These are phyloP conservation scores for Yamadazyma phyllophila DNA, from an alignment of 805 yeast species.

Conservation along the genomic window DNA sequence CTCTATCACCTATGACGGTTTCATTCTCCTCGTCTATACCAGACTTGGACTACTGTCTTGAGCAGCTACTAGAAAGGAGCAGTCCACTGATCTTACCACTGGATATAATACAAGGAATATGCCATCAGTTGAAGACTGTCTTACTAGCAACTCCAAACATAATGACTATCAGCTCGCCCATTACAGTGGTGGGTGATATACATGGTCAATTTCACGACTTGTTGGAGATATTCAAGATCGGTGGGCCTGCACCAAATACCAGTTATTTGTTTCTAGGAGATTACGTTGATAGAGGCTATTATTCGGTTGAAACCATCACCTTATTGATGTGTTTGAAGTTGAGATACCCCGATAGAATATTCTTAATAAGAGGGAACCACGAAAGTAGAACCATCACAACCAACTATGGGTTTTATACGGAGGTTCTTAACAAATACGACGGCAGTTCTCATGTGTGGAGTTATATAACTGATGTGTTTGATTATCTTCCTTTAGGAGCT, in stretches of 20 bases:
- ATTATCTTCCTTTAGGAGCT: constrained; percentile 82
- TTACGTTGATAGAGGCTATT: constrained; percentile 94
- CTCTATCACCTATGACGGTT: constrained; percentile 25
- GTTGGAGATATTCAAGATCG: constrained; percentile 87
- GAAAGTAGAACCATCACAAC: constrained; percentile 97
- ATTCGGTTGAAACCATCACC: constrained; percentile 89
- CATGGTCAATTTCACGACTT: constrained; percentile 97
- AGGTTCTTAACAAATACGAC: constrained; percentile 88
- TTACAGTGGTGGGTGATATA: constrained; percentile 95
- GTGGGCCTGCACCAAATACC: constrained; percentile 91
- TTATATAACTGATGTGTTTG: constrained; percentile 88
- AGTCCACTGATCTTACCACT: constrained; percentile 45
- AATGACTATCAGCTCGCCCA: constrained; percentile 78
- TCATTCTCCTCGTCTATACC: constrained; percentile 30
- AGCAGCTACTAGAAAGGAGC: constrained; percentile 38
- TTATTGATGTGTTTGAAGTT: constrained; percentile 78
- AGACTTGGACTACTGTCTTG: constrained; percentile 43
- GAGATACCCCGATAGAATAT: constrained; percentile 82
- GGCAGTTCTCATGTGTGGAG: constrained; percentile 73
- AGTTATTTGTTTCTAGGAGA: constrained; percentile 93
- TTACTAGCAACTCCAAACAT: constrained; percentile 82
- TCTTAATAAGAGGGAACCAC: constrained; percentile 89
- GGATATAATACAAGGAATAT: constrained; percentile 43
- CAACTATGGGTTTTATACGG: constrained; percentile 94
- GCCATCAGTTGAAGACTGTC: constrained; percentile 79